Evolutionary conservation across 2,329 filamentous ascomycete genomes (phyloP).

Genomic region (Scedosporium apiospermum): DNA sequence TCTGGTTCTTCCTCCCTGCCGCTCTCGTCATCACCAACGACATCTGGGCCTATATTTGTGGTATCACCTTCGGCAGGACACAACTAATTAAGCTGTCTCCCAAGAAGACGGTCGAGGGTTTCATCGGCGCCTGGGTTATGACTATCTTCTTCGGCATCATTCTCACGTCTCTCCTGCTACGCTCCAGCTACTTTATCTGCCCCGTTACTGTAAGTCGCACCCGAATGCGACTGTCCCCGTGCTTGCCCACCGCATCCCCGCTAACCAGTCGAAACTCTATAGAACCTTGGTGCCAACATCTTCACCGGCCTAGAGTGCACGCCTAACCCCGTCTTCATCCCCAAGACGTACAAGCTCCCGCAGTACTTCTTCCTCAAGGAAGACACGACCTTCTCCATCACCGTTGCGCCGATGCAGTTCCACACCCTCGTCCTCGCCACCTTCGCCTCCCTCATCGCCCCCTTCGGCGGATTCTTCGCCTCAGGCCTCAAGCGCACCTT

Average conservation of each 20-base stretch:
- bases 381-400: conserved; percentile 51
- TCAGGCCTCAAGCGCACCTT: conserved; percentile 96
- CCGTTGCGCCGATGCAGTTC: conserved; percentile 80
- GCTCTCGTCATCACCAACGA: conserved; percentile 96
- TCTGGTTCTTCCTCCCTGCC: conserved; percentile 97
- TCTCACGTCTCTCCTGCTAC: conserved; percentile 75
- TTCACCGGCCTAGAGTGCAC: conserved; percentile 84
- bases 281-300: conserved; percentile 85
- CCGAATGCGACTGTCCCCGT: not conserved
- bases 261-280: conserved; percentile 16
- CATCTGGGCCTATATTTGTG: conserved; percentile 96
- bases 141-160: conserved; percentile 78
- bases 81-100: conserved; percentile 96
- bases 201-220: conserved; percentile 64
- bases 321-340: conserved; percentile 83
- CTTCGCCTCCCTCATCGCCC: conserved; percentile 92
- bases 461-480: conserved; percentile 97
- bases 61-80: conserved; percentile 91
- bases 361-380: conserved; percentile 63
- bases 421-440: conserved; percentile 85
- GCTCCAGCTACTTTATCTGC: conserved; percentile 96
- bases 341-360: conserved; percentile 64
- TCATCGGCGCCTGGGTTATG: conserved; percentile 92
- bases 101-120: conserved; percentile 98
- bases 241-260: not conserved